Conservation (phyloP, 306 rosid species). For the Abrus precatorius region DNA sequence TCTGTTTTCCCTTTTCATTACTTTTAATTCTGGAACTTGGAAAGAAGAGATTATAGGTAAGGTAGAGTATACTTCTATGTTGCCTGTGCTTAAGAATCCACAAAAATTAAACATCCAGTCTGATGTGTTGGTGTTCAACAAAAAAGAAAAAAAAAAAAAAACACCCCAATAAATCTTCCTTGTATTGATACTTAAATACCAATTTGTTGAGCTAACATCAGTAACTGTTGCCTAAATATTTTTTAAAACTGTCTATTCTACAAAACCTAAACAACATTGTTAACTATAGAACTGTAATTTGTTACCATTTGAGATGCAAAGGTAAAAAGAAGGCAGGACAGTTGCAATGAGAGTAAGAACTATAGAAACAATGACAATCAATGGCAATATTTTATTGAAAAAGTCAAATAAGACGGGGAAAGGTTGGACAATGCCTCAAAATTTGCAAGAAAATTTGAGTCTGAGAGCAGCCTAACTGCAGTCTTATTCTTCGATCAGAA, state of each 20-base stretch:
- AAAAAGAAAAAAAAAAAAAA: too few species aligned
- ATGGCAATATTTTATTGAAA: not conserved
- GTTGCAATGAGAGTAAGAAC: not conserved
- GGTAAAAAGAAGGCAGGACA: not conserved
- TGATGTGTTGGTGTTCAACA: not conserved
- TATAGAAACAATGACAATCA: not conserved
- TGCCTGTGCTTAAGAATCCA: not conserved
- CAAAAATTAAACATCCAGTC: not conserved
- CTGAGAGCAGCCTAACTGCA: conserved; percentile 2
- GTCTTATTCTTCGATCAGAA: not conserved
- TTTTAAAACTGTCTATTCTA: not conserved
- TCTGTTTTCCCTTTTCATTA: conserved; percentile 6
- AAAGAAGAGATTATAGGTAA: conserved; percentile 10
- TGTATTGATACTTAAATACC: not conserved
- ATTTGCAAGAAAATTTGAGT: conserved; percentile 1
- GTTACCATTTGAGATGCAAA: not conserved
- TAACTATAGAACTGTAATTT: conserved; percentile 14
- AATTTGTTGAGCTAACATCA: not conserved
- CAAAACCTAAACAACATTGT: not conserved
- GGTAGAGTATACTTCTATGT: not conserved
- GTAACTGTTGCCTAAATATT: not conserved
- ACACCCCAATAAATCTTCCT: not conserved
- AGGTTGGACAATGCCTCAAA: conserved; percentile 24
- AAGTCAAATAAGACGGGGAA: not conserved
- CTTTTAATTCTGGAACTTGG: conserved; percentile 7